phyloP scores from a whole-genome alignment of 2,329 filamentous ascomycete species.

The Aphanoascus verrucosus region DNA sequence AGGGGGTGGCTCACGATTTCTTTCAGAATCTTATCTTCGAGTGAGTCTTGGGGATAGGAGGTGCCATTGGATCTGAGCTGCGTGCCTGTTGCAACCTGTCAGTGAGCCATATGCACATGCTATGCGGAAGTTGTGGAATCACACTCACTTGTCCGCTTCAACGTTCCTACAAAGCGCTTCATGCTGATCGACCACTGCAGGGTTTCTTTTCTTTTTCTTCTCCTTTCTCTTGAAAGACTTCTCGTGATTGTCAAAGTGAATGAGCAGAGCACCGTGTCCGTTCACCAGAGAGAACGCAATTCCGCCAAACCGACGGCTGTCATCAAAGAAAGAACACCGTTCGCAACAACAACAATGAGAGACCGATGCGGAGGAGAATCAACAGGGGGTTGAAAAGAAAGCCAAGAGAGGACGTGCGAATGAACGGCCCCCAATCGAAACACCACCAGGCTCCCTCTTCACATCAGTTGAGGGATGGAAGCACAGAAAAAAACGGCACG shows the following conservation, averaged over 20 bases:
- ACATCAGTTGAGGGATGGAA: too few species aligned
- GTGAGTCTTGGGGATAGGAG: conserved; percentile 28
- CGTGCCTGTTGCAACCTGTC: not conserved
- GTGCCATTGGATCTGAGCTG: conserved; percentile 12
- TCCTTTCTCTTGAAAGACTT: not conserved
- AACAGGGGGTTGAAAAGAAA: not conserved
- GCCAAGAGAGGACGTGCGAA: conserved; percentile 1
- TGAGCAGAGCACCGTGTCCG: not conserved
- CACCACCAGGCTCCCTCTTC: not conserved
- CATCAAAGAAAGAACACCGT: too few species aligned
- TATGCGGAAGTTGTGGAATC: not conserved
- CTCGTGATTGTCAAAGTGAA: not conserved
- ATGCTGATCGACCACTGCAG: conserved; percentile 18
- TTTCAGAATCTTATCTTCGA: conserved; percentile 30
- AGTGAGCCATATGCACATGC: not conserved
- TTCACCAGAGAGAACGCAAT: not conserved
- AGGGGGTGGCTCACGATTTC: conserved; percentile 30
- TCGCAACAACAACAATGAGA: not conserved
- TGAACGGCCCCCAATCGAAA: not conserved
- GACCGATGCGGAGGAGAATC: not conserved
- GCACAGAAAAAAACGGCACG: too few species aligned
- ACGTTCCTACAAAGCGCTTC: conserved; percentile 29
- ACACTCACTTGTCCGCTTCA: conserved; percentile 27
- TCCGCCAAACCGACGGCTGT: too few species aligned
- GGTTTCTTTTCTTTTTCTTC: not conserved